Base-by-base conservation (phyloP, 192 early-diverging fungal species). In the Linnemannia zychae region DNA sequence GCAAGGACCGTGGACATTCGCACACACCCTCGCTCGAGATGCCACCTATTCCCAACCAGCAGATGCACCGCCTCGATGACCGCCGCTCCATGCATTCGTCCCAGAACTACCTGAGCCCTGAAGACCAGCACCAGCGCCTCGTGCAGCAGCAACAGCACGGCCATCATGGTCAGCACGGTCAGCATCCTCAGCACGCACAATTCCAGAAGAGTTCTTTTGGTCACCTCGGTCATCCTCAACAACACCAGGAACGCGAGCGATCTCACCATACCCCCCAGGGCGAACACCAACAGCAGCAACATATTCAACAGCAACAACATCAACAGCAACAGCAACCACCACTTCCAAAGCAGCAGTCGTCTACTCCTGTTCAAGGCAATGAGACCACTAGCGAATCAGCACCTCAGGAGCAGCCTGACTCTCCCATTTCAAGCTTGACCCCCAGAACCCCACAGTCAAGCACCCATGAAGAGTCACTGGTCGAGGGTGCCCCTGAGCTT, bases 371-470 rank as follows among this genome's bases (percentile, higher is more conserved):
- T 36, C 50, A 63, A 2, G 38, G 12, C 40, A 75, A 75, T 28
- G 57, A 65, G 18, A 2, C 74, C 3, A 37, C 40, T 57, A 17
- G 31, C 33, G 46, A 50, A 53, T 37, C 28, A 48, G 67, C 38
- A 33, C 15, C 44, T 0, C 80, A 70, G 52, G 81, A 84, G 71
- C 81, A 57, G 33, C 34, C 71, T 2, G 81, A 84, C 37, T 84
- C 81, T 24, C 81, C 81, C 36, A 78, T 78, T 71, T 84, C 81
- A 1, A 84, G 76, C 72, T 72, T 76, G 28, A 84, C 81, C 33
- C 81, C 81, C 24, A 73, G 81, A 52, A 84, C 81, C 33, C 81
- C 81, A 11, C 81, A 77, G 20, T 67, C 76, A 11, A 69, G 46
- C 31, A 70, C 76, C 11, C 65, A 72, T 13, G 81, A 84, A 63